phyloP scores from a whole-genome alignment of 345 rosid species.

The Jatropha curcas region DNA sequence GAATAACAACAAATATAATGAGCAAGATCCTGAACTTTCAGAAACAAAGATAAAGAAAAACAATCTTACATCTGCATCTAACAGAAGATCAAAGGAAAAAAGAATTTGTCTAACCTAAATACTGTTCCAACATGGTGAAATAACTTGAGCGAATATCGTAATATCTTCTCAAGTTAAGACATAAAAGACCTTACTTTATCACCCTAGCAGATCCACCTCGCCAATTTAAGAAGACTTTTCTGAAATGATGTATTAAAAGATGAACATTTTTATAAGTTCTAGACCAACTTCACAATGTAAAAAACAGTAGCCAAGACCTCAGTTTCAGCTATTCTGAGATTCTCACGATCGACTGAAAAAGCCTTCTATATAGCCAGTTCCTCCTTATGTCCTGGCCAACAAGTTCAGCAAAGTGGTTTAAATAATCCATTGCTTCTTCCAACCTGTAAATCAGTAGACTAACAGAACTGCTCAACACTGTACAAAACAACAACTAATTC shows the following conservation, averaged over 20 bases:
- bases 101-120: conserved; percentile 41
- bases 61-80: not conserved
- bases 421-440: conserved; percentile 36
- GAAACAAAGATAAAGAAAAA: not conserved
- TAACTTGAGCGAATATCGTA: conserved; percentile 38
- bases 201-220: conserved; percentile 82
- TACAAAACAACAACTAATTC: not conserved
- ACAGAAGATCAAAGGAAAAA: not conserved
- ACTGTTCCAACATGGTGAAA: conserved; percentile 42
- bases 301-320: conserved; percentile 49
- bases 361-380: conserved; percentile 53
- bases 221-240: not conserved
- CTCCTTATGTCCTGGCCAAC: conserved; percentile 27
- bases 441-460: conserved; percentile 45
- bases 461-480: conserved; percentile 4
- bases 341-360: conserved; percentile 61
- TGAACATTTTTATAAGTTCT: not conserved
- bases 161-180: conserved; percentile 54
- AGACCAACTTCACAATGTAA: not conserved
- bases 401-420: conserved; percentile 32
- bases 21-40: not conserved
- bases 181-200: conserved; percentile 61
- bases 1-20: not conserved
- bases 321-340: conserved; percentile 73
- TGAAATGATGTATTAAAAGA: not conserved